Evolutionary conservation across 2,329 filamentous ascomycete species (phyloP).

Genomic region (Trichoderma brevicompactum): DNA sequence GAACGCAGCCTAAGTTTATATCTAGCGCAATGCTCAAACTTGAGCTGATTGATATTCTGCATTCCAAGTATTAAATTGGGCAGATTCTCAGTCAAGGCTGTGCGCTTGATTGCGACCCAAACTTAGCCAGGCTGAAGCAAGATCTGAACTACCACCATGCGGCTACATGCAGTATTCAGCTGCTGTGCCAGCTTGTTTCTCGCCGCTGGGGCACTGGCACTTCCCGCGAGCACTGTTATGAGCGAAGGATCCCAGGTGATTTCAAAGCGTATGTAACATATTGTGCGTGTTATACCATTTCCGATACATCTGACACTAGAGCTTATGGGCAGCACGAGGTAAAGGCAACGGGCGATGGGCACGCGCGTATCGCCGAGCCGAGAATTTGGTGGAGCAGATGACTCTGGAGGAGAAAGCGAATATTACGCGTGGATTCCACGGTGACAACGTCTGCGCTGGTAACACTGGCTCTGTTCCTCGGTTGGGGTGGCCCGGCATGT

Average conservation of each 20-base stretch:
- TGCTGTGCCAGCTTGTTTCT: constrained; percentile 8
- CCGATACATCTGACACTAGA: not conserved
- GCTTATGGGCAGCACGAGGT: constrained; percentile 36
- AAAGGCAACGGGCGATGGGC: constrained; percentile 53
- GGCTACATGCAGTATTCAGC: constrained; percentile 9
- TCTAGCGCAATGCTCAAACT: constrained; percentile 11
- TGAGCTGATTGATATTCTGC: constrained; percentile 1
- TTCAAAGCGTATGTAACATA: constrained; percentile 5
- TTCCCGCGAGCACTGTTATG: constrained; percentile 1
- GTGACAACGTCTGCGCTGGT: constrained; percentile 54
- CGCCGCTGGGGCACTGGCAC: not conserved
- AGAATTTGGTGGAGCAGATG: constrained; percentile 61
- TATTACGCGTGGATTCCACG: constrained; percentile 57
- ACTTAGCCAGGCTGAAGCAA: not conserved
- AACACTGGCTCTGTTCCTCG: constrained; percentile 53
- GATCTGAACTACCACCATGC: not conserved
- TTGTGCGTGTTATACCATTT: not conserved
- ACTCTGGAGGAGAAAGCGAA: constrained; percentile 68
- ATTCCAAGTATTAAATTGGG: not conserved
- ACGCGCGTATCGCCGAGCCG: constrained; percentile 62
- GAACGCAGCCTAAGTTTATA: not conserved
- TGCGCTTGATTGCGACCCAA: not conserved
- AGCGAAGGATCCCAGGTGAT: constrained; percentile 1
- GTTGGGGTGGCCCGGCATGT: constrained; percentile 52
- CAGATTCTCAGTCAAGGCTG: constrained; percentile 3